A percentile compares a stretch with the other conserved stretches of the same genome.
Conservation (phyloP, 2,329 filamentous ascomycete species). For the Xylaria hypoxylon region DNA sequence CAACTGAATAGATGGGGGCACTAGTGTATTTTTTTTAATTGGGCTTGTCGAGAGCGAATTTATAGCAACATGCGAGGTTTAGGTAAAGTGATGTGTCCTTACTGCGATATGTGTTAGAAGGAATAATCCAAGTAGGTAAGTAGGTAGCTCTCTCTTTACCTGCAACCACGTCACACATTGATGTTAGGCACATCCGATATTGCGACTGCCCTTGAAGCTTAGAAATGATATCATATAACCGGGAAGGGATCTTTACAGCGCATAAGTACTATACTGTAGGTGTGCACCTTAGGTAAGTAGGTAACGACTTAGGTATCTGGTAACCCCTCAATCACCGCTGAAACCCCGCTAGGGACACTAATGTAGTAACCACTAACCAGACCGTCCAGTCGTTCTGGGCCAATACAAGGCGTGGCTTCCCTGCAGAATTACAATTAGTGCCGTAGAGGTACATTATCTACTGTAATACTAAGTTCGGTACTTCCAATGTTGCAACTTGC, state of each 20-base stretch:
- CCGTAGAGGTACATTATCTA: no score
- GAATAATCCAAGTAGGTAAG: no score
- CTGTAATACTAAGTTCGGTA: no score
- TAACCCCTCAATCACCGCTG: not conserved
- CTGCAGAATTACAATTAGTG: not conserved
- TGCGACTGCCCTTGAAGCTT: slow-evolving; percentile 10
- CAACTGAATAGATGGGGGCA: not conserved
- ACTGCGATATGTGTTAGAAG: not conserved
- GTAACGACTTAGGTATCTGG: not conserved
- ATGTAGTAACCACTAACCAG: no score
- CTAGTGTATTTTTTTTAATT: no score
- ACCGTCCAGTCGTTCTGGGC: no score
- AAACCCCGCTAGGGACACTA: not conserved
- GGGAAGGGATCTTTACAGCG: no score
- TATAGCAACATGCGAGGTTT: not conserved
- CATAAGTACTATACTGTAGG: not conserved
- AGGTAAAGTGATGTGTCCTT: no score
- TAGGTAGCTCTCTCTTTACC: no score
- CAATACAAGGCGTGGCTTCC: not conserved
- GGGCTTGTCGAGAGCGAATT: no score
- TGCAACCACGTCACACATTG: no score
- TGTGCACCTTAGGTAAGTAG: not conserved
- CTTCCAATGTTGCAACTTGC: slow-evolving; percentile 4
- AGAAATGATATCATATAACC: slow-evolving; percentile 31
- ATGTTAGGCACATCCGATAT: no score